These are phyloP conservation scores for Logfia minima DNA, from an alignment of 129 eudicot genomes.

Conservation along the genomic window DNA sequence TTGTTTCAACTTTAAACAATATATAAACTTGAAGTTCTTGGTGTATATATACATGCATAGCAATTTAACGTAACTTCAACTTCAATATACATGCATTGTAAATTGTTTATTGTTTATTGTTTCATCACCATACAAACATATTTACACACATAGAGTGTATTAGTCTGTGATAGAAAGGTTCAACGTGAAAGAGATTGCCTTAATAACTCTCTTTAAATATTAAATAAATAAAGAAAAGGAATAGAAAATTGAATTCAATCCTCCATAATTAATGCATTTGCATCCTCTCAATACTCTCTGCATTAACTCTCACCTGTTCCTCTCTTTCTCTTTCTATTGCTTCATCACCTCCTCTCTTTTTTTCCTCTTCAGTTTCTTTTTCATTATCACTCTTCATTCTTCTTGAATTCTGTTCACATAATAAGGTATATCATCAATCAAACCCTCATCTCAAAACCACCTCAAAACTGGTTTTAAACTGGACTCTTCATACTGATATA, in stretches of 20 bases:
- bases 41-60: not conserved
- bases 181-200: conserved; percentile 32
- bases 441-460: conserved; percentile 30
- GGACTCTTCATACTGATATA: not conserved
- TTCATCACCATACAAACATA: conserved; percentile 16
- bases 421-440: conserved; percentile 5
- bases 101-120: not conserved
- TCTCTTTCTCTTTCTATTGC: conserved; percentile 22
- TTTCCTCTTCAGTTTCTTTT: conserved; percentile 25
- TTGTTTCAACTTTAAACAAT: not conserved
- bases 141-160: not conserved
- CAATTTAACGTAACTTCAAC: not conserved
- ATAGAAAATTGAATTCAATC: conserved; percentile 47
- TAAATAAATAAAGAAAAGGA: conserved; percentile 14
- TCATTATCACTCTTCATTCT: conserved; percentile 33
- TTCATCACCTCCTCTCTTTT: conserved; percentile 18
- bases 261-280: conserved; percentile 64
- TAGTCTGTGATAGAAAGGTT: conserved; percentile 28
- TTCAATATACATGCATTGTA: not conserved
- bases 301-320: conserved; percentile 57
- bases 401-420: conserved; percentile 48
- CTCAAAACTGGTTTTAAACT: conserved; percentile 34
- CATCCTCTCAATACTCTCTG: conserved; percentile 80
- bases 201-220: conserved; percentile 35
- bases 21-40: too few species aligned